phyloP scores from a whole-genome alignment of 2,329 filamentous ascomycete genomes.

The Trichoderma hamatum region DNA sequence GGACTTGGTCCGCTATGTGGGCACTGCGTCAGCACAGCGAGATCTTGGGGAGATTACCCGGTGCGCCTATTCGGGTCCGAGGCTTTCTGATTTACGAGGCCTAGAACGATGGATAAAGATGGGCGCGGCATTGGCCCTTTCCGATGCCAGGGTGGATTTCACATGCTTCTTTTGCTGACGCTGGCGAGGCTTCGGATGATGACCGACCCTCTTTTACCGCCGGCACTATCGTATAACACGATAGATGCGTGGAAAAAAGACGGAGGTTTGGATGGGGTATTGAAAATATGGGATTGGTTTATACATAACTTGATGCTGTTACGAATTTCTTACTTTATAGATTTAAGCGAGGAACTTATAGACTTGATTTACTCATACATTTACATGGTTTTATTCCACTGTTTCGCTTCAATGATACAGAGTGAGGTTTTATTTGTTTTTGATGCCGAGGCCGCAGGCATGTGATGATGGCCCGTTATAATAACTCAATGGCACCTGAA shows the following conservation, averaged over 20 bases:
- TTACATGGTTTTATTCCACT: too few relatives aligned
- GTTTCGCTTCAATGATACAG: too few relatives aligned
- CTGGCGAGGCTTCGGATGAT: not conserved
- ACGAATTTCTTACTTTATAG: slow-evolving; percentile 19
- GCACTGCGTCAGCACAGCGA: not conserved
- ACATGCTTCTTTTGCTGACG: not conserved
- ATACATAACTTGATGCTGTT: slow-evolving; percentile 15
- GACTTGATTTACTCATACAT: not conserved
- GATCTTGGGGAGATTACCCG: slow-evolving; percentile 2
- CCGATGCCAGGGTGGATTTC: not conserved
- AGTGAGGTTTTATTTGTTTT: not conserved
- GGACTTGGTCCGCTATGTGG: not conserved
- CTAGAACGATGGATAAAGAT: not conserved
- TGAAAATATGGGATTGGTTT: slow-evolving; percentile 3
- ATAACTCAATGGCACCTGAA: too few relatives aligned
- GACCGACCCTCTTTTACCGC: not conserved
- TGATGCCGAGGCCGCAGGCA: not conserved
- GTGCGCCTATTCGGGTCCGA: not conserved
- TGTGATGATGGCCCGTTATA: not conserved
- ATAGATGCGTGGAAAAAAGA: not conserved
- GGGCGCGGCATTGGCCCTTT: not conserved
- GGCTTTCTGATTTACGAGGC: not conserved
- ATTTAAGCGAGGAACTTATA: slow-evolving; percentile 17
- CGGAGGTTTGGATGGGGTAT: not conserved
- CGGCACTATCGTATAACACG: not conserved